Evolutionary conservation across 1,284 basidiomycete genomes (phyloP).

Genomic region (Pseudozyma thailandica): DNA sequence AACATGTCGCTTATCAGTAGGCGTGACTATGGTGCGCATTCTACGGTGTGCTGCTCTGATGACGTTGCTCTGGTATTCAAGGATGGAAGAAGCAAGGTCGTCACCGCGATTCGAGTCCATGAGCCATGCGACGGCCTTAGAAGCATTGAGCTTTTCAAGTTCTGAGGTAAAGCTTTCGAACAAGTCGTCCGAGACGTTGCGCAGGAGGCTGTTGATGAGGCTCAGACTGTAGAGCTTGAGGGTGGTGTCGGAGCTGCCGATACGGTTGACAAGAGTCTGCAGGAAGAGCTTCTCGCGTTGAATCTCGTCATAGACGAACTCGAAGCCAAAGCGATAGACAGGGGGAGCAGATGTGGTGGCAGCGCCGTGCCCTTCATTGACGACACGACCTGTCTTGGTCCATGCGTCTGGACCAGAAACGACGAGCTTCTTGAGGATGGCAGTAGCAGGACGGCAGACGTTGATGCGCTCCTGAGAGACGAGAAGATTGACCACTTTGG

Average conservation of each 20-base stretch:
- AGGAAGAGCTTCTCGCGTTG: conserved; percentile 60
- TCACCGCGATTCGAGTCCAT: conserved; percentile 88
- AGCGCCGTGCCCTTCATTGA: conserved; percentile 30
- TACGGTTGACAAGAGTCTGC: conserved; percentile 58
- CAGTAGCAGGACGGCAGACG: conserved; percentile 94
- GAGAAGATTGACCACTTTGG: conserved; percentile 81
- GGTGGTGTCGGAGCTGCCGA: conserved; percentile 65
- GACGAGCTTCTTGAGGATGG: conserved; percentile 86
- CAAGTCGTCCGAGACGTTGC: conserved; percentile 78
- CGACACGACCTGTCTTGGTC: conserved; percentile 40
- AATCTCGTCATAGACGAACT: conserved; percentile 59
- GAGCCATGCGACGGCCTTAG: conserved; percentile 73
- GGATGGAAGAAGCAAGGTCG: conserved; percentile 83
- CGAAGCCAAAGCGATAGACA: conserved; percentile 61
- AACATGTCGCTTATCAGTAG: conserved; percentile 60
- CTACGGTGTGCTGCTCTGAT: conserved; percentile 82
- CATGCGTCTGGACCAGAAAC: conserved; percentile 53
- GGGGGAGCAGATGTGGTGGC: conserved; percentile 20
- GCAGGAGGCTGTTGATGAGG: conserved; percentile 83
- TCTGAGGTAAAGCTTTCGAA: conserved; percentile 83
- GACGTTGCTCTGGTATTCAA: conserved; percentile 91
- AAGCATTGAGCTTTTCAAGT: conserved; percentile 81
- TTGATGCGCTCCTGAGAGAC: conserved; percentile 74
- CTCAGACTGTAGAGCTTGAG: conserved; percentile 62
- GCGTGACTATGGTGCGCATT: conserved; percentile 77